Percentiles rank a stretch among this genome's conserved stretches.
These are phyloP conservation scores for Glycine latifolia DNA, from an alignment of 306 rosid species.

Conservation along the genomic window DNA sequence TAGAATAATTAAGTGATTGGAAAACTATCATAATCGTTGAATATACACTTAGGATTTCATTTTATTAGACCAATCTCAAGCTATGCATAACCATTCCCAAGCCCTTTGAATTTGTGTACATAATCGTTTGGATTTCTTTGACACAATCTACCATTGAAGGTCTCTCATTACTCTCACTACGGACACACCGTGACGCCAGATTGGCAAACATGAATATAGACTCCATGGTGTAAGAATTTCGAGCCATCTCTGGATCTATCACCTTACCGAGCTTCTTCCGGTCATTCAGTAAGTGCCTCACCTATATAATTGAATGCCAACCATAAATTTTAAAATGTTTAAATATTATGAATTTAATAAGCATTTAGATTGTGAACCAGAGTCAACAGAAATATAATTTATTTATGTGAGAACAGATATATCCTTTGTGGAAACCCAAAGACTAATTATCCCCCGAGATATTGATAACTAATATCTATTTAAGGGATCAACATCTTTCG, in stretches of 20 bases:
- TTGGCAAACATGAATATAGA: constrained; percentile 79
- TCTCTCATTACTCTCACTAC: constrained; percentile 71
- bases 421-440: no score
- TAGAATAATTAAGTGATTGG: no score
- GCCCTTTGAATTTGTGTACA: constrained; percentile 63
- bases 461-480: no score
- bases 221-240: constrained; percentile 70
- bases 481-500: no score
- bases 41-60: not conserved
- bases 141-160: constrained; percentile 81
- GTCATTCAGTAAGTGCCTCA: constrained; percentile 73
- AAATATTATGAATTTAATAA: not conserved
- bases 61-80: constrained; percentile 52
- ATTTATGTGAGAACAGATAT: no score
- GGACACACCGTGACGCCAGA: constrained; percentile 81
- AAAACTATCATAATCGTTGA: no score
- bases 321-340: not conserved
- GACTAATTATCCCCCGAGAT: no score
- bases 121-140: constrained; percentile 67
- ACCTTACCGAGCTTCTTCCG: constrained; percentile 53
- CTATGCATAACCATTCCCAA: constrained; percentile 58
- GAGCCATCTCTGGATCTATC: constrained; percentile 60
- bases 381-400: not conserved
- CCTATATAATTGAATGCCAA: constrained; percentile 47
- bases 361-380: not conserved